Evolutionary conservation across 176 grass and related monocot species (phyloP).

Genomic region (Eleusine coracana): DNA sequence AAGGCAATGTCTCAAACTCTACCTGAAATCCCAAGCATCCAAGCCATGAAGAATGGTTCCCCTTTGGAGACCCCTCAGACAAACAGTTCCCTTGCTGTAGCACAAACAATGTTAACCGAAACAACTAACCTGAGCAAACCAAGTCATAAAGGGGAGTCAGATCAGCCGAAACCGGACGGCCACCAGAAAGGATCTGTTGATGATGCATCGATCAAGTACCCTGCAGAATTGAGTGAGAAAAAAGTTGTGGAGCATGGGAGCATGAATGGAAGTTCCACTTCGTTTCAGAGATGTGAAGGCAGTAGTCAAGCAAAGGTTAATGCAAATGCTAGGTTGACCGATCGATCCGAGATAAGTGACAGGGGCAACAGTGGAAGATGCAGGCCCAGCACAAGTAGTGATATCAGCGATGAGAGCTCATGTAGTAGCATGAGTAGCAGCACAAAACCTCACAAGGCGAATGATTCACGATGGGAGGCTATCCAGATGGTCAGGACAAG

Average conservation of each 20-base stretch:
- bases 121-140: conserved; percentile 21
- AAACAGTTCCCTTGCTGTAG: conserved; percentile 22
- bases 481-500: conserved; percentile 49
- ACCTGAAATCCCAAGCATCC: conserved; percentile 33
- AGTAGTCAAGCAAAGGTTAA: conserved; percentile 37
- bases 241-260: conserved; percentile 23
- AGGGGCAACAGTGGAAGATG: conserved; percentile 49
- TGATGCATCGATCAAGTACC: conserved; percentile 7
- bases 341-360: conserved; percentile 36
- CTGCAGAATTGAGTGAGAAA: not conserved
- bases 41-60: conserved; percentile 30
- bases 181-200: conserved; percentile 38
- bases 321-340: conserved; percentile 43
- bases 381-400: conserved; percentile 58
- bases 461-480: conserved; percentile 57
- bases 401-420: conserved; percentile 64
- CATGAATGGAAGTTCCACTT: conserved; percentile 37
- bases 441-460: conserved; percentile 60
- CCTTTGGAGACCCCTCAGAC: conserved; percentile 30
- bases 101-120: not conserved
- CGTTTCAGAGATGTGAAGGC: conserved; percentile 40
- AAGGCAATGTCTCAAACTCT: conserved; percentile 28
- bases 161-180: conserved; percentile 39
- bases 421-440: conserved; percentile 60
- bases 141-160: conserved; percentile 12